Percentiles rank a stretch among this genome's conserved stretches.
Evolutionary conservation across 2,329 filamentous ascomycete species (phyloP).

Genomic region (Raffaelea deltoideospora): DNA sequence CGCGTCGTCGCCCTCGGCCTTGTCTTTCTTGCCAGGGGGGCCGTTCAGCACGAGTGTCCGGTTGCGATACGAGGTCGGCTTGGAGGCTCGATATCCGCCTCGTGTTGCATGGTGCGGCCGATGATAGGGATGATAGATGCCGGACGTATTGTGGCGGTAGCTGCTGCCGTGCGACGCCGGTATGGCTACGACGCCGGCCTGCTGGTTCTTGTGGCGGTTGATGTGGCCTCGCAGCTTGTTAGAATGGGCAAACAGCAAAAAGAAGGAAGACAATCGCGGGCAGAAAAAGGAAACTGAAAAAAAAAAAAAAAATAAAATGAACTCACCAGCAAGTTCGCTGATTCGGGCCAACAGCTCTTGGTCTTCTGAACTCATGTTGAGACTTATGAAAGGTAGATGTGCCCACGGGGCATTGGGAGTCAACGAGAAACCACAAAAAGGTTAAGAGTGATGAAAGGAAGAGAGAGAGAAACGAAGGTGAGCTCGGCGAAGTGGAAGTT

Average conservation of each 20-base stretch:
- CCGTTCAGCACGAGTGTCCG: constrained; percentile 55
- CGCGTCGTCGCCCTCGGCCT: constrained; percentile 11
- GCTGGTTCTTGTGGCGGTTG: constrained; percentile 60
- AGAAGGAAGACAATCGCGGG: background rate
- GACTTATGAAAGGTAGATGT: background rate
- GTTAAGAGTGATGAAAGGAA: background rate
- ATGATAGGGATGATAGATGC: constrained; percentile 18
- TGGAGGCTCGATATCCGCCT: too few species aligned
- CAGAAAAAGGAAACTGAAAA: constrained; percentile 3
- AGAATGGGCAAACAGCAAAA: background rate
- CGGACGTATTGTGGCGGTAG: too few species aligned
- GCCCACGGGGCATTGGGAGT: too few species aligned
- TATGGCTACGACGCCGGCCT: constrained; percentile 22
- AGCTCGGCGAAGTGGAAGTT: too few species aligned
- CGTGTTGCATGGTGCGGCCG: too few species aligned
- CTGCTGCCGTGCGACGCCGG: constrained; percentile 8
- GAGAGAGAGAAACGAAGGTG: background rate
- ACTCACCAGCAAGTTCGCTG: constrained; percentile 30
- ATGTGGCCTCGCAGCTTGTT: constrained; percentile 49
- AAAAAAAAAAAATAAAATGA: constrained; percentile 1
- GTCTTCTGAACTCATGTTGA: constrained; percentile 29
- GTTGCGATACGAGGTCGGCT: constrained; percentile 7
- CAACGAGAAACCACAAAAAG: background rate
- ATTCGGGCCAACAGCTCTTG: constrained; percentile 39
- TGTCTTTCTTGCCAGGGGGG: constrained; percentile 16